Evolutionary conservation across 352 stramenopile genomes (phyloP).

Genomic region (Peronosclerospora sorghi): DNA sequence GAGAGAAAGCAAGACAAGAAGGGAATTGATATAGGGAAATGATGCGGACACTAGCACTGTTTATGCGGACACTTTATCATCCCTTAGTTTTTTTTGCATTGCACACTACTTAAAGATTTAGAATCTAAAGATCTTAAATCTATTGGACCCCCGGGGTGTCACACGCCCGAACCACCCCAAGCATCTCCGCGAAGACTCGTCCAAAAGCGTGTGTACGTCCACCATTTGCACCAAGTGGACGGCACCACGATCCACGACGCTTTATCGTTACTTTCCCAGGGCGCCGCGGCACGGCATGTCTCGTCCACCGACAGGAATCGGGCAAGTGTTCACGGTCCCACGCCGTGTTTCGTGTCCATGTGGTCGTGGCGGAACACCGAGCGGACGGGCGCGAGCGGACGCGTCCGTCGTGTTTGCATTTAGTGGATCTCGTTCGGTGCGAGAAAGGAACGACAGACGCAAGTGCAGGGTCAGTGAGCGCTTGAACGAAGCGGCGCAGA

Average conservation of each 20-base stretch:
- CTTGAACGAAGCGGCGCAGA: constrained; percentile 82
- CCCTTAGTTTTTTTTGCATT: too few species aligned
- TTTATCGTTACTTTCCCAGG: constrained; percentile 65
- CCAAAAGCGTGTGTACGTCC: constrained; percentile 74
- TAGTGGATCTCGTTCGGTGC: constrained; percentile 82
- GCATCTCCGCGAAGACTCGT: constrained; percentile 61
- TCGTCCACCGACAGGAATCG: constrained; percentile 96
- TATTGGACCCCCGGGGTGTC: constrained; percentile 52
- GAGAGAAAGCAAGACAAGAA: too few species aligned
- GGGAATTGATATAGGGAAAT: too few species aligned
- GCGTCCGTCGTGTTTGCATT: constrained; percentile 62
- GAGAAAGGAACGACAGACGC: constrained; percentile 81
- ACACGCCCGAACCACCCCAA: constrained; percentile 41
- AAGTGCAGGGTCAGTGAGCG: constrained; percentile 65
- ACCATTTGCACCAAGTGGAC: constrained; percentile 53
- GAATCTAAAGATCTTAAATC: constrained; percentile 85
- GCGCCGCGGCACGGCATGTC: constrained; percentile 86
- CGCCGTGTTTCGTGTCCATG: constrained; percentile 93
- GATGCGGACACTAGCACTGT: too few species aligned
- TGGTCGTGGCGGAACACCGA: constrained; percentile 79
- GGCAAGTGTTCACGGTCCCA: constrained; percentile 92
- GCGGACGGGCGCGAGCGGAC: constrained; percentile 46
- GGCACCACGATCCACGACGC: constrained; percentile 54
- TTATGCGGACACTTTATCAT: too few species aligned
- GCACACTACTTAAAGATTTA: constrained; percentile 90